These are phyloP conservation scores for Camellia sinensis DNA, from an alignment of 148 eudicot genomes.

Conservation along the genomic window DNA sequence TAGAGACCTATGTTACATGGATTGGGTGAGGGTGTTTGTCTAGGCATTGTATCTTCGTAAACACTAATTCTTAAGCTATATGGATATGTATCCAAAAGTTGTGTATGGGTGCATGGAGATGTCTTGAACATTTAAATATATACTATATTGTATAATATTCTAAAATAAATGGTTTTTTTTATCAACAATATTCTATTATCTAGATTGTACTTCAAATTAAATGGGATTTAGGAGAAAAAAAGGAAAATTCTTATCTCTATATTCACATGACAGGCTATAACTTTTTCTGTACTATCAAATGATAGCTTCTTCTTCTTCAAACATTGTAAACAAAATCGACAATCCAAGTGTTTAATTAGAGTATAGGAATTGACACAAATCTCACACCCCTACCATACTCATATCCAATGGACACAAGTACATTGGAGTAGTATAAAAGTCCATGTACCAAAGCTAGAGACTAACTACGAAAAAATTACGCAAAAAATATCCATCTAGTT, in stretches of 20 bases:
- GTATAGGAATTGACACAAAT: neutral
- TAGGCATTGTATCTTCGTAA: neutral
- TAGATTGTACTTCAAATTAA: neutral
- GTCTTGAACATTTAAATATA: too few relatives aligned
- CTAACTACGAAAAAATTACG: neutral
- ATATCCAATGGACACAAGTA: neutral
- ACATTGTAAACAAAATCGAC: neutral
- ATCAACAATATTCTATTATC: neutral
- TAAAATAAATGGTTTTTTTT: neutral
- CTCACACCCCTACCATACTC: neutral
- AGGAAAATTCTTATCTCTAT: neutral
- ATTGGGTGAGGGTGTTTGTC: neutral
- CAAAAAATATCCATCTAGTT: neutral
- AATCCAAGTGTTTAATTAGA: neutral
- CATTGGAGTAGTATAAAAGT: neutral
- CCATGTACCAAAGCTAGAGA: neutral
- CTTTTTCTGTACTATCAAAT: neutral
- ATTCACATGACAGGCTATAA: neutral
- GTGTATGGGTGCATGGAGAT: neutral
- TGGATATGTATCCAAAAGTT: neutral
- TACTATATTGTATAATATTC: neutral
- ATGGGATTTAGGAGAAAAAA: neutral
- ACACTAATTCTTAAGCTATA: neutral
- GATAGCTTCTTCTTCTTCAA: neutral
- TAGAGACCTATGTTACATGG: slow-evolving; percentile 3